phyloP scores from a whole-genome alignment of 1,284 basidiomycete species.

The Pholiota adiposa region DNA sequence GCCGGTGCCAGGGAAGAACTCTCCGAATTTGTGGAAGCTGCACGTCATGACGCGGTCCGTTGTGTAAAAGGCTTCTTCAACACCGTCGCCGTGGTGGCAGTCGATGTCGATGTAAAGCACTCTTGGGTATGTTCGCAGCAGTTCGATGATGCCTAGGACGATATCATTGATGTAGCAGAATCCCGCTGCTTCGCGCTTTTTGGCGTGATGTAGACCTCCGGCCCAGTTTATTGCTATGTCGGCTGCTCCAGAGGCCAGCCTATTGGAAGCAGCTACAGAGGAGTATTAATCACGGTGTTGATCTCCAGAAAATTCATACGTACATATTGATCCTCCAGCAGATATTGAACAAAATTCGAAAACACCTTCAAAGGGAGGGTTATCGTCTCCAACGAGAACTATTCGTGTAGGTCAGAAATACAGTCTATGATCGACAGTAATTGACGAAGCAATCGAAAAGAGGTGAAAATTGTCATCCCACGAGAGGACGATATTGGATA shows the following conservation, averaged over 20 bases:
- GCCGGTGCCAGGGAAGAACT: conserved; percentile 97
- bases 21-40: conserved; percentile 96
- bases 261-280: conserved; percentile 69
- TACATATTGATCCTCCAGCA: conserved; percentile 87
- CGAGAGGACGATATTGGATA: not conserved
- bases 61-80: conserved; percentile 98
- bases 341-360: conserved; percentile 98
- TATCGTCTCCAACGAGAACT: conserved; percentile 94
- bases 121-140: conserved; percentile 80
- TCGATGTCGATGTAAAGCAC: conserved; percentile 99
- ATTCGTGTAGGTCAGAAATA: conserved; percentile 13
- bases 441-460: not conserved
- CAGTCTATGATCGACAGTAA: not conserved
- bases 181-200: conserved; percentile 94
- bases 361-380: conserved; percentile 94
- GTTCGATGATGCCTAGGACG: conserved; percentile 88
- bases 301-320: not conserved
- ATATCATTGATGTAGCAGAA: conserved; percentile 99
- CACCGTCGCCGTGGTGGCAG: conserved; percentile 97
- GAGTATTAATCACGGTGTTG: not conserved
- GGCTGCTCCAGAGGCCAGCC: conserved; percentile 80
- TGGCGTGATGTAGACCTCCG: conserved; percentile 96
- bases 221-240: conserved; percentile 99
- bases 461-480: not conserved
- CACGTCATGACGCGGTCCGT: conserved; percentile 97